Percentiles rank a stretch among this genome's conserved stretches.
These are phyloP conservation scores for Nidularia pulvinata DNA, from an alignment of 768 basidiomycete genomes.

Conservation along the genomic window DNA sequence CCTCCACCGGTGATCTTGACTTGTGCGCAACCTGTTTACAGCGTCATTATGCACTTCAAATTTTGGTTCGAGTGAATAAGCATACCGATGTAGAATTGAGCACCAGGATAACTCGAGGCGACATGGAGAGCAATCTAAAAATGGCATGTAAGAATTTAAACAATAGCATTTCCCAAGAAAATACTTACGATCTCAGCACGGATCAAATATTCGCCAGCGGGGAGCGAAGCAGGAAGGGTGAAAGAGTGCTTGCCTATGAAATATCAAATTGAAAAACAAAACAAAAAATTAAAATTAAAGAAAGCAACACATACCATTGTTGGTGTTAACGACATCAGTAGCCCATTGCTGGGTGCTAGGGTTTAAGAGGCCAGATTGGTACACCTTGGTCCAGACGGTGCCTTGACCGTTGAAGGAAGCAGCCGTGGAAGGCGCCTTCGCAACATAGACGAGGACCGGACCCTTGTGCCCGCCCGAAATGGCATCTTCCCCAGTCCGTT, in stretches of 20 bases:
- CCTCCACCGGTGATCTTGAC: constrained; percentile 44
- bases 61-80: no score
- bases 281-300: neutral
- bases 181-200: constrained; percentile 44
- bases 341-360: constrained; percentile 38
- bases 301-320: constrained; percentile 24
- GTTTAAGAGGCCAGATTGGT: constrained; percentile 42
- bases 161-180: neutral
- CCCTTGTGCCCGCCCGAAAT: constrained; percentile 52
- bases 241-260: constrained; percentile 38
- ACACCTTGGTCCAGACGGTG: constrained; percentile 54
- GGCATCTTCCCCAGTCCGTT: constrained; percentile 50
- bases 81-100: constrained; percentile 46
- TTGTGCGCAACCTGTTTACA: constrained; percentile 49
- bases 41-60: no score
- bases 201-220: constrained; percentile 48
- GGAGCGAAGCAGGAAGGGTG: constrained; percentile 40
- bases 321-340: constrained; percentile 47
- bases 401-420: constrained; percentile 46
- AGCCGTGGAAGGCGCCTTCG: constrained; percentile 44
- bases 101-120: constrained; percentile 42
- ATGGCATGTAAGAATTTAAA: neutral
- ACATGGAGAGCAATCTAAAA: constrained; percentile 31
- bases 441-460: constrained; percentile 47
- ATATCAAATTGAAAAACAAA: neutral